A percentile compares a stretch with the other conserved stretches of the same genome.
phyloP scores from a whole-genome alignment of 257 asterid genomes.

The Penstemon eatonii region DNA sequence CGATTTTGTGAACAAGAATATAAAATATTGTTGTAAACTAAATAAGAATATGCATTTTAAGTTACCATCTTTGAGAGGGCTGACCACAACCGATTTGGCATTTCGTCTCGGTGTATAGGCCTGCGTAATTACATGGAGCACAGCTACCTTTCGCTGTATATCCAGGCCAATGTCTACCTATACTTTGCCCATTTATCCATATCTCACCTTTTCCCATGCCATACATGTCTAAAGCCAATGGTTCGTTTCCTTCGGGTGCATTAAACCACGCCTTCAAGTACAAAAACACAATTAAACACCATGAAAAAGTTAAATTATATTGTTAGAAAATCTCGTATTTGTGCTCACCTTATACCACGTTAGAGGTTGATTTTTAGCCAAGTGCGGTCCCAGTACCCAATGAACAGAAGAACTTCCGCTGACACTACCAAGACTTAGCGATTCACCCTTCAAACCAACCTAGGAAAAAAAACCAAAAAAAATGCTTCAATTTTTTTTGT shows the following conservation, averaged over 20 bases:
- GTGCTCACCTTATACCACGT: slow-evolving; percentile 92
- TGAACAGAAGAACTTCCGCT: slow-evolving; percentile 77
- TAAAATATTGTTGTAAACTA: background rate
- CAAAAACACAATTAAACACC: background rate
- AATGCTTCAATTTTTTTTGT: background rate
- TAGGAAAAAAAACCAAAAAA: slow-evolving; percentile 26
- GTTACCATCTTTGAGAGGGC: slow-evolving; percentile 95
- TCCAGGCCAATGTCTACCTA: slow-evolving; percentile 94
- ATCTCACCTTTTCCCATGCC: slow-evolving; percentile 94
- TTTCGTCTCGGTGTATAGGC: slow-evolving; percentile 66
- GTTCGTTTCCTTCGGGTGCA: slow-evolving; percentile 77
- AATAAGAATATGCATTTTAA: background rate
- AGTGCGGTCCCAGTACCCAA: slow-evolving; percentile 58
- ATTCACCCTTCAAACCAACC: slow-evolving; percentile 88
- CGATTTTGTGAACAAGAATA: background rate
- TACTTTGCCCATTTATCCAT: slow-evolving; percentile 86
- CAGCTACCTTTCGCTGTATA: slow-evolving; percentile 77
- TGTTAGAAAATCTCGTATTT: background rate
- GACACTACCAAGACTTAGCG: slow-evolving; percentile 44
- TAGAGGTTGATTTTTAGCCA: slow-evolving; percentile 76
- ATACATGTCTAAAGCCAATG: slow-evolving; percentile 77
- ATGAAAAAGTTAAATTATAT: background rate
- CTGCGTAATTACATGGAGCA: slow-evolving; percentile 66
- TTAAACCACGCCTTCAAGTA: slow-evolving; percentile 57
- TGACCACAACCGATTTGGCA: slow-evolving; percentile 69